These are phyloP conservation scores for Lactarius deliciosus DNA, from an alignment of 768 basidiomycete species.

Conservation along the genomic window DNA sequence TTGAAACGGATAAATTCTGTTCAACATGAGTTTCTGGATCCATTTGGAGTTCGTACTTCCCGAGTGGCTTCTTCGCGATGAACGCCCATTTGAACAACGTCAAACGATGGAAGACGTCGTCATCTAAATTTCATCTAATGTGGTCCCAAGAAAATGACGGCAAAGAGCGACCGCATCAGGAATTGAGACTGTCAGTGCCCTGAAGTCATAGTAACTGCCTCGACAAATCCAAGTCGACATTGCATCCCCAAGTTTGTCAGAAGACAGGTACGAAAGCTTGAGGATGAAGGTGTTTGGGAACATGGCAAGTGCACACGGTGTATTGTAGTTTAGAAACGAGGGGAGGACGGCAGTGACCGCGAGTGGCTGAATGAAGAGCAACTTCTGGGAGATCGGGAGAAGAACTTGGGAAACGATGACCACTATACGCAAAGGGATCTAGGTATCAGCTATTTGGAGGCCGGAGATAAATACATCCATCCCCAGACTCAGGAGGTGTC, in stretches of 20 bases:
- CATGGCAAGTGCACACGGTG: constrained; percentile 7
- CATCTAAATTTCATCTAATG: constrained; percentile 1
- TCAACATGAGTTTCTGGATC: constrained; percentile 2
- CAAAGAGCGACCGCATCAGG: not conserved
- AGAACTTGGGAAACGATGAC: no score
- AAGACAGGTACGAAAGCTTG: constrained; percentile 12
- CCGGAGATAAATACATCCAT: not conserved
- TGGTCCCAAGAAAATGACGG: not conserved
- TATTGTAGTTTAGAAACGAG: constrained; percentile 9
- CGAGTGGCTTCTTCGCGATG: constrained; percentile 1
- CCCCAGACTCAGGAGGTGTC: not conserved
- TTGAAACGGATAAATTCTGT: constrained; percentile 6
- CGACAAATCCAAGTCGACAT: constrained; percentile 8
- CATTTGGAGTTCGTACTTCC: not conserved
- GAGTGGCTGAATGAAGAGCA: constrained; percentile 7
- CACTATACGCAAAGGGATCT: not conserved
- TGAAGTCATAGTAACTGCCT: not conserved
- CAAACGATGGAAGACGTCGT: not conserved
- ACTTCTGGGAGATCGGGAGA: constrained; percentile 10
- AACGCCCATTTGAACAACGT: constrained; percentile 22
- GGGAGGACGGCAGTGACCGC: not conserved
- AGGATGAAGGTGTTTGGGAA: constrained; percentile 13
- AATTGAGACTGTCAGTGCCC: constrained; percentile 3
- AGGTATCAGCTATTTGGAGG: no score
- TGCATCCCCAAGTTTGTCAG: constrained; percentile 8